phyloP scores from a whole-genome alignment of 345 rosid species.

The Angophora floribunda region DNA sequence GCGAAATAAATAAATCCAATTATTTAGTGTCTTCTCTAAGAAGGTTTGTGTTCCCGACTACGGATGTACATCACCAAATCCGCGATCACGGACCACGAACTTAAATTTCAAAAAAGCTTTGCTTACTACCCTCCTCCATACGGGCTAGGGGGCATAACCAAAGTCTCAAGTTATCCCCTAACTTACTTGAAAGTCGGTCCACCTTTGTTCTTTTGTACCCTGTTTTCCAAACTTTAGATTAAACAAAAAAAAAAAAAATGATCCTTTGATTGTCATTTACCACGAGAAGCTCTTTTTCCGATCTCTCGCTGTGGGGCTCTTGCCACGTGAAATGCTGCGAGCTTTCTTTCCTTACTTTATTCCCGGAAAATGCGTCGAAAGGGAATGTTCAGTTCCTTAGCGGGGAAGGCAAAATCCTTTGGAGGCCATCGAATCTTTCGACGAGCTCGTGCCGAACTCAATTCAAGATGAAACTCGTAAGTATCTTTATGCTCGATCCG shows the following conservation, averaged over 20 bases:
- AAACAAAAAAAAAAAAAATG: neutral
- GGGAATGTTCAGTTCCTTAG: conserved; percentile 22
- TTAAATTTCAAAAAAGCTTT: fast-evolving
- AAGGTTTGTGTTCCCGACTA: neutral
- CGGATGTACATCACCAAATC: neutral
- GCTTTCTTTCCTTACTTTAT: neutral
- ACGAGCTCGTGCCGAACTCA: neutral
- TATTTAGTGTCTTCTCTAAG: neutral
- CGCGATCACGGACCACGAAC: fast-evolving
- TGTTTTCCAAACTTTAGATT: neutral
- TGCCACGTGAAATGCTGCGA: conserved; percentile 5
- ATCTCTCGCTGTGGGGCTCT: neutral
- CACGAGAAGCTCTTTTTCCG: neutral
- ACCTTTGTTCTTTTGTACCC: conserved; percentile 1
- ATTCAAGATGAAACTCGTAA: neutral
- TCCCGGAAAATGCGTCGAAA: neutral
- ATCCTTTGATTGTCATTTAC: neutral
- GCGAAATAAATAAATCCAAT: fast-evolving
- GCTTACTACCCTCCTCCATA: neutral
- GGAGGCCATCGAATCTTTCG: neutral
- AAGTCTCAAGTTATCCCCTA: conserved; percentile 2
- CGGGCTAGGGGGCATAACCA: neutral
- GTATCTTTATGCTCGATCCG: neutral
- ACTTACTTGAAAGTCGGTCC: conserved; percentile 3
- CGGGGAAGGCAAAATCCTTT: conserved; percentile 17